Conservation (phyloP, 352 stramenopile genomes). For the Pythium aquatile region DNA sequence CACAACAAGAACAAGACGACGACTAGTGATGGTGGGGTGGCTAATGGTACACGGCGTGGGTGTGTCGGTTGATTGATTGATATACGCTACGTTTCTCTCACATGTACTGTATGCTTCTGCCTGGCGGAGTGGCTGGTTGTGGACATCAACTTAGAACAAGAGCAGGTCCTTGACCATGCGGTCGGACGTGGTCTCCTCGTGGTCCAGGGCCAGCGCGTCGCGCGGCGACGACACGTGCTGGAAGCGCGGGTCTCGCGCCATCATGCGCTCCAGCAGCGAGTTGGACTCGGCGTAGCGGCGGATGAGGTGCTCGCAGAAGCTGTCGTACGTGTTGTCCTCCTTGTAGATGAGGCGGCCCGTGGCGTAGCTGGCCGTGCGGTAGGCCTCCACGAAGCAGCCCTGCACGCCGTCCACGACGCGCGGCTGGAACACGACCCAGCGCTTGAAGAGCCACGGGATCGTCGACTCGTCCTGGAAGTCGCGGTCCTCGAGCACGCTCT, state of each 20-base stretch:
- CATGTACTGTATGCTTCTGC: too few species aligned
- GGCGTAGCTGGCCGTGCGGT: slow-evolving; percentile 81
- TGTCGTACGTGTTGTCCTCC: slow-evolving; percentile 88
- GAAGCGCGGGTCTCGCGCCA: slow-evolving; percentile 77
- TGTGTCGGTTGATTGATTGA: not conserved
- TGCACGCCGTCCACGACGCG: slow-evolving; percentile 66
- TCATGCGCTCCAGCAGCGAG: slow-evolving; percentile 77
- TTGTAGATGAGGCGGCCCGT: slow-evolving; percentile 85
- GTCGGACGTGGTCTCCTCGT: slow-evolving; percentile 71
- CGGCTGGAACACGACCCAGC: slow-evolving; percentile 84
- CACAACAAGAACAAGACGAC: not conserved
- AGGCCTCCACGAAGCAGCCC: slow-evolving; percentile 79
- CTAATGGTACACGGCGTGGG: not conserved
- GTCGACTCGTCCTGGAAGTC: slow-evolving; percentile 81
- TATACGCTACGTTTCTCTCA: not conserved
- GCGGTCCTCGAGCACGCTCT: slow-evolving; percentile 80
- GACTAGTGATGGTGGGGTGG: not conserved
- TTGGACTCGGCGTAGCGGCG: slow-evolving; percentile 85
- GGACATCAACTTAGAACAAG: slow-evolving; percentile 52
- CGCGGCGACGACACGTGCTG: slow-evolving; percentile 35
- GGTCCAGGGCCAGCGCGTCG: slow-evolving; percentile 31
- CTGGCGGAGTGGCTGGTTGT: not conserved
- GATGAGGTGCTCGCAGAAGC: slow-evolving; percentile 88
- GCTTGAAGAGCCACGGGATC: slow-evolving; percentile 86
- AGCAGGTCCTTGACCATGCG: slow-evolving; percentile 86